Evolutionary conservation across 805 yeast species (phyloP), one percentile per base, ranked within the genome.

Genomic region (Kodamaea neixiangensis): DNA sequence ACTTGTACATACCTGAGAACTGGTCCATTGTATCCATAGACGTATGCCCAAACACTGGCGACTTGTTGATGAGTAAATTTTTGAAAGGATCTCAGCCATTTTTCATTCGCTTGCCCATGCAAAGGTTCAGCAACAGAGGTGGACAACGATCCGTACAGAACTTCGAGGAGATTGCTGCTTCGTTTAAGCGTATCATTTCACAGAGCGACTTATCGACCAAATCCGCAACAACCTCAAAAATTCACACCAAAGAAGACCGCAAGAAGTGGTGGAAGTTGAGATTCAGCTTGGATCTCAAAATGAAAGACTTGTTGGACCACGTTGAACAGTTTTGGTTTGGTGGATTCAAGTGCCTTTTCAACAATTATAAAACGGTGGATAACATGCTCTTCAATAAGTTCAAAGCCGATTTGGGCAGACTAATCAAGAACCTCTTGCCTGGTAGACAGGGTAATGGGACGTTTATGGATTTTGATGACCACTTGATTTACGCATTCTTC

Each of bases 231-330:
- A 83, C 90, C 0, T 71, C 80, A 0, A 61, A 59, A 1, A 80
- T 87, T 1, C 71, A 62, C 3, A 76, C 89, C 0, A 75, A 78
- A 42, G 85, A 82, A 39, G 86, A 84, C 25, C 74, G 90, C 46
- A 77, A 76, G 43, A 55, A 69, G 6, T 93, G 97, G 97, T 94
- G 97, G 96, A 75, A 76, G 38, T 69, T 71, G 22, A 71, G 97
- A 45, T 81, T 80, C 49, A 67, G 65, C 0, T 69, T 91, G 14
- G 97, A 93, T 64, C 63, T 71, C 7, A 66, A 77, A 44, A 61
- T 93, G 47, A 64, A 76, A 37, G 65, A 64, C 1, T 65, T 91
- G n/a, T 62, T 93, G n/a, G 58, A 63, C 0, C 71, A 72, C 29
- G 77, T 89, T 7, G 93, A 89, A 49, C 64, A 65, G 18, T 69